A percentile compares a stretch with the other conserved stretches of the same genome.
Conservation (phyloP, 352 stramenopile species). For the Phytophthora cactorum region DNA sequence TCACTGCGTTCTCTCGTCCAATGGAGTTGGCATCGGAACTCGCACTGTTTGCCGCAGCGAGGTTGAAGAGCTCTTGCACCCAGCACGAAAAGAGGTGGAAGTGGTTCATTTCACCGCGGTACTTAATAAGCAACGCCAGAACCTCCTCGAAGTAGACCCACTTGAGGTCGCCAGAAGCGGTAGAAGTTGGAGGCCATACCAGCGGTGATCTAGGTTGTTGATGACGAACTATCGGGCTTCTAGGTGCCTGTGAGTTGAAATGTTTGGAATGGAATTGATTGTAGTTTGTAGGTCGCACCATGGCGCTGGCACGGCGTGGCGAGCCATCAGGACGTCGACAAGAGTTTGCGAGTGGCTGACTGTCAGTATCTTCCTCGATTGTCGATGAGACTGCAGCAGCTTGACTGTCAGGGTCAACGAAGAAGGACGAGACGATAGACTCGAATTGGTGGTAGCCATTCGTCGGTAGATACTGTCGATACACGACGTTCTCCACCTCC, state of each 20-base stretch:
- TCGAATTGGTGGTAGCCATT: conserved; percentile 60
- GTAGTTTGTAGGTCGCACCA: conserved; percentile 54
- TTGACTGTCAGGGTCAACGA: conserved; percentile 33
- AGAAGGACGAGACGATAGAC: conserved; percentile 51
- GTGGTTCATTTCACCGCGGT: conserved; percentile 64
- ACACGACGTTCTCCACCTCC: conserved; percentile 64
- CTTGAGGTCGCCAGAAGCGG: conserved; percentile 5
- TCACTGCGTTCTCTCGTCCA: conserved; percentile 1
- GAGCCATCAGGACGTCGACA: conserved; percentile 27
- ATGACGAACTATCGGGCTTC: conserved; percentile 55
- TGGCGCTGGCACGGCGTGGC: conserved; percentile 18
- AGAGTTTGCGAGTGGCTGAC: not conserved
- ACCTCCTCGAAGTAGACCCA: conserved; percentile 73
- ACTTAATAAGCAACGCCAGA: conserved; percentile 64
- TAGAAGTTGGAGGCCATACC: conserved; percentile 4
- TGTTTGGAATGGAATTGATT: conserved; percentile 69
- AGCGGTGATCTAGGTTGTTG: conserved; percentile 13
- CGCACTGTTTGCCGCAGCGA: conserved; percentile 22
- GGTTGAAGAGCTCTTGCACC: conserved; percentile 58
- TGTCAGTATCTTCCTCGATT: conserved; percentile 3
- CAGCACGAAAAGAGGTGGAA: conserved; percentile 72
- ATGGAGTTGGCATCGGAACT: not conserved
- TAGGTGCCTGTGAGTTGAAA: conserved; percentile 51
- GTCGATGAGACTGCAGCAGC: conserved; percentile 8
- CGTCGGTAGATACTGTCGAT: conserved; percentile 58